Conservation (phyloP, 2,329 filamentous ascomycete genomes). For the Chaetomium sp. region DNA sequence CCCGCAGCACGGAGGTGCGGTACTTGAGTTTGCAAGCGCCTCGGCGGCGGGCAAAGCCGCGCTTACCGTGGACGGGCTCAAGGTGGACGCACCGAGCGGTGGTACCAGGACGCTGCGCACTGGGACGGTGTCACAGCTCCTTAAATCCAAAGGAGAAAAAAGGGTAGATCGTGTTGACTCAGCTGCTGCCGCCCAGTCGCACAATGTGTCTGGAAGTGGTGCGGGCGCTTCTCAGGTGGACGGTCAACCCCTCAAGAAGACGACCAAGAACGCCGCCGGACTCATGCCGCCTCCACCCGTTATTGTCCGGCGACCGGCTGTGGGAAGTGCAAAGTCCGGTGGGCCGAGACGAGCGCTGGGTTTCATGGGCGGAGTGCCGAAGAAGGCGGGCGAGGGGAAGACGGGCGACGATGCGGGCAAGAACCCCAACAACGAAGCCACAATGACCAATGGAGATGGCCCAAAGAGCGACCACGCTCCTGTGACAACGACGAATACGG, state of each 20-base stretch:
- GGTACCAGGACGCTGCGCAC: slow-evolving; percentile 44
- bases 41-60: slow-evolving; percentile 65
- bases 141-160: slow-evolving; percentile 42
- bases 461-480: background rate
- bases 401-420: background rate
- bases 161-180: slow-evolving; percentile 37
- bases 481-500: background rate
- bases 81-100: slow-evolving; percentile 35
- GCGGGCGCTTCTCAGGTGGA: slow-evolving; percentile 22
- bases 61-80: slow-evolving; percentile 49
- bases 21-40: slow-evolving; percentile 71
- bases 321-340: slow-evolving; percentile 32
- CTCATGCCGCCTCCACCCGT: slow-evolving; percentile 41
- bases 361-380: slow-evolving; percentile 28
- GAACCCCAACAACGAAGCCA: too few relatives aligned
- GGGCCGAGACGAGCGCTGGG: slow-evolving; percentile 41
- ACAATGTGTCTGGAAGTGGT: slow-evolving; percentile 24
- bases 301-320: slow-evolving; percentile 34
- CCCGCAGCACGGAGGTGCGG: slow-evolving; percentile 76
- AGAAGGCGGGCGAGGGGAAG: slow-evolving; percentile 19
- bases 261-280: slow-evolving; percentile 21
- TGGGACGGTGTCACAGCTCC: slow-evolving; percentile 49
- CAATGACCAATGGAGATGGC: slow-evolving; percentile 21
- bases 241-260: slow-evolving; percentile 13
- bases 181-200: slow-evolving; percentile 13